Evolutionary conservation across 164 flowering plant species (phyloP), one percentile per base, ranked within the genome.

Genomic region (Cinnamomum micranthum): DNA sequence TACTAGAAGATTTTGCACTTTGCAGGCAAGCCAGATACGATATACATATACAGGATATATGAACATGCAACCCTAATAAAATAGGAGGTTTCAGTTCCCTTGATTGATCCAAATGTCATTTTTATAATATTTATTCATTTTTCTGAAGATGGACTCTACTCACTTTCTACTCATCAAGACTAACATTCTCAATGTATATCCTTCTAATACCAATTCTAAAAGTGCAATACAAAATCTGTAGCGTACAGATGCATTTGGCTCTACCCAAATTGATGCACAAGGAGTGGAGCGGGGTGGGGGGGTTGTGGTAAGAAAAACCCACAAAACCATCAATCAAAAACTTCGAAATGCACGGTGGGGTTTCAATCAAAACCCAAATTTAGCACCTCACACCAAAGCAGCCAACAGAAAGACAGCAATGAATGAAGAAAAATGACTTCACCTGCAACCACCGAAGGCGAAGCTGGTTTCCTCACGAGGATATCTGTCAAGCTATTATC

Each of bases 401-500:
- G 24, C 24, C 28, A 64, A 64, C 12, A 64, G 24, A 64, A 64
- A 64, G 28, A 41, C 47, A 41, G 11, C 47, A 41, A 41, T 6
- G 47, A 41, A 41, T 41, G 55, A 12, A 22, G 51, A 41, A 67
- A 72, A 63, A 15, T 22, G 60, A 65, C 27, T 72, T 52, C 63
- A 93, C 95, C 85, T 58, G 86, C 73, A 79, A 71, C 78, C 2
- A 89, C 10, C 20, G 62, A 28, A 68, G 92, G 82, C 67, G 93
- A 81, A 1, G 75, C 6, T 2, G 97, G 84, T 77, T 88, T 91
- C 78, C 94, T 86, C 24, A 95, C 91, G 28, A 95, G 84, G 77
- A 95, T 89, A 78, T 95, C 98, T 6, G 97, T 90, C 85, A 93
- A 84, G 86, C 91, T 95, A 78, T 85, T 80, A 14, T 51, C 60